Percentiles rank a stretch among this genome's conserved stretches.
Conservation (phyloP, 306 rosid species). For the Notholithocarpus densiflorus region DNA sequence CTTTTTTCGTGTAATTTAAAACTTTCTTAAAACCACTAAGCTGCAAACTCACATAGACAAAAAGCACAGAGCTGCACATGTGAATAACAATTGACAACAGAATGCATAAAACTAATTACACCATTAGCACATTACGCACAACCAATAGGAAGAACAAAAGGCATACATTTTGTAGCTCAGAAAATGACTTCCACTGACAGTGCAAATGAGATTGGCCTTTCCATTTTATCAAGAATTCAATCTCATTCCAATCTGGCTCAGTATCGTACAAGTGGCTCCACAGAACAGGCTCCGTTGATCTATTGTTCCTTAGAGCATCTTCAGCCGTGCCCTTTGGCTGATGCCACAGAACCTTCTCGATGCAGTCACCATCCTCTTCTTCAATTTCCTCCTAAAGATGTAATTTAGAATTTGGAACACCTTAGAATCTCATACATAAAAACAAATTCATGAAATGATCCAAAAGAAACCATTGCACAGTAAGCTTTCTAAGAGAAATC, state of each 20-base stretch:
- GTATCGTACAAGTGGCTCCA: constrained; percentile 80
- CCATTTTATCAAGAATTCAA: constrained; percentile 95
- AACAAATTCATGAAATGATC: neutral
- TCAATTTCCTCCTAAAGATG: constrained; percentile 81
- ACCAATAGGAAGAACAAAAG: constrained; percentile 21
- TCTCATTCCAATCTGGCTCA: constrained; percentile 79
- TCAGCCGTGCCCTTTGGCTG: constrained; percentile 92
- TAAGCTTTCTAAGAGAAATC: neutral
- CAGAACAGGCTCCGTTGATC: constrained; percentile 73
- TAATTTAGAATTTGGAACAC: constrained; percentile 15
- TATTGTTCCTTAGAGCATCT: constrained; percentile 69
- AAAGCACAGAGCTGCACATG: constrained; percentile 25
- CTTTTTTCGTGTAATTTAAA: constrained; percentile 84
- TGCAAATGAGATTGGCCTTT: constrained; percentile 99
- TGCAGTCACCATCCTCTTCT: constrained; percentile 92
- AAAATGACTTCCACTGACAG: constrained; percentile 91
- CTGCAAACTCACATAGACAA: constrained; percentile 53
- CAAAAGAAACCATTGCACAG: neutral
- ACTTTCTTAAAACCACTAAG: constrained; percentile 98
- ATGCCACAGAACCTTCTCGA: constrained; percentile 98
- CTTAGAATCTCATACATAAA: constrained; percentile 1
- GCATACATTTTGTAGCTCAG: constrained; percentile 92
- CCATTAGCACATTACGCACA: constrained; percentile 4
- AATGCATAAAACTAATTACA: neutral
- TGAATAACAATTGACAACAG: neutral